Evolutionary conservation across 129 eudicot species (phyloP).

Genomic region (Helianthus tuberosus): DNA sequence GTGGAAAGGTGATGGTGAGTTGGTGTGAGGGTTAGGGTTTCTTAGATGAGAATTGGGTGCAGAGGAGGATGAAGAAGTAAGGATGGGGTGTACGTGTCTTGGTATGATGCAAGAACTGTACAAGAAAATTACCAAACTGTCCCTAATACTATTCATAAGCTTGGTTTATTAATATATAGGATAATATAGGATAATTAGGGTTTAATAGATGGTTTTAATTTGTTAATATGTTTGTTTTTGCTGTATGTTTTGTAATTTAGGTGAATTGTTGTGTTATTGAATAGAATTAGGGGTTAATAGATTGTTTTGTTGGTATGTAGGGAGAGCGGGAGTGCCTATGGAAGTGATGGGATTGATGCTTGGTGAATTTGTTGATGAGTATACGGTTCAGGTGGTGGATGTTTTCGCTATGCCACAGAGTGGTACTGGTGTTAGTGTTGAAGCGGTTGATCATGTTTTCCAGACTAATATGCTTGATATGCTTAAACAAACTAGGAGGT

Average conservation of each 20-base stretch:
- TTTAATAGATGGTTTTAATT: background rate
- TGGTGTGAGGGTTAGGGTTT: too few relatives aligned
- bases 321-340: constrained; percentile 99
- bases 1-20: too few relatives aligned
- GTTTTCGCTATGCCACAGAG: constrained; percentile 99
- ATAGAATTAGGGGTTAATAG: constrained; percentile 2
- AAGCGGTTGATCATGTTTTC: constrained; percentile 96
- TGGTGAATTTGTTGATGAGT: constrained; percentile 96
- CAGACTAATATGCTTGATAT: constrained; percentile 97
- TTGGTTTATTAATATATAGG: too few relatives aligned
- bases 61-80: too few relatives aligned
- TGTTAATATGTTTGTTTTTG: constrained; percentile 22
- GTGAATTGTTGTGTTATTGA: background rate
- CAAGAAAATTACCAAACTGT: too few relatives aligned
- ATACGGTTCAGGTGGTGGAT: constrained; percentile 90
- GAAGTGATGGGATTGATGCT: constrained; percentile 98
- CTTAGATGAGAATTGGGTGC: too few relatives aligned
- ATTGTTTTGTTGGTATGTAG: constrained; percentile 29
- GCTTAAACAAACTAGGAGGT: constrained; percentile 98
- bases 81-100: too few relatives aligned
- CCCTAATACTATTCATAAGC: too few relatives aligned
- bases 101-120: too few relatives aligned
- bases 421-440: constrained; percentile 98
- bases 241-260: background rate
- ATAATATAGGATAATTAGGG: too few relatives aligned